Evolutionary conservation across 169 alveolate species (phyloP).

Genomic region (Amoebophrya sp.): DNA sequence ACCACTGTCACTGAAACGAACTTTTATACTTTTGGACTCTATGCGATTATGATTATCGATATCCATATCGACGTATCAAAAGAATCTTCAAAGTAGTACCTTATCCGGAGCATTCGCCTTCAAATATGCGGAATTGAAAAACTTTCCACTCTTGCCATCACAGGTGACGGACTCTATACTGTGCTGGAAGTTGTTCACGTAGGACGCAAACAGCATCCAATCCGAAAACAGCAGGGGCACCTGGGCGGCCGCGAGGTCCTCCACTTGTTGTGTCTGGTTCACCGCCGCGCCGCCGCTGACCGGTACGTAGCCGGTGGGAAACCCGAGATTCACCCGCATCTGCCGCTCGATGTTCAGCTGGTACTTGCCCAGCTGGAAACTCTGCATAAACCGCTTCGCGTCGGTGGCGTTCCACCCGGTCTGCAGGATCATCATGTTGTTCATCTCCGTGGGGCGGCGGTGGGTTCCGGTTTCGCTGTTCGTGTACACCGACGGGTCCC

Average conservation of each 20-base stretch:
- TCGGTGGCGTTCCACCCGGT: neutral
- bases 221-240: neutral
- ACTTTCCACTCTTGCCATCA: neutral
- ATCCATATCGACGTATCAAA: too few relatives aligned
- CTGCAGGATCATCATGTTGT: neutral
- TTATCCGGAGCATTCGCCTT: neutral
- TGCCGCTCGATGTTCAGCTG: neutral
- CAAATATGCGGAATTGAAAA: neutral
- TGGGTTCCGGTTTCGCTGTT: neutral
- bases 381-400: neutral
- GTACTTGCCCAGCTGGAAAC: neutral
- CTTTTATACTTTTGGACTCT: too few relatives aligned
- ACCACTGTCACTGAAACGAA: too few relatives aligned
- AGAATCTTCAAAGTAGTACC: too few relatives aligned
- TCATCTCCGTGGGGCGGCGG: neutral
- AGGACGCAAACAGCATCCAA: neutral
- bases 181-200: constrained; percentile 13
- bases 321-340: neutral
- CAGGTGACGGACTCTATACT: neutral
- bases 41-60: too few relatives aligned
- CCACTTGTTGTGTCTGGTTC: neutral
- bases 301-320: neutral
- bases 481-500: neutral
- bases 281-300: neutral
- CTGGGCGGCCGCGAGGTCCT: neutral